Evolutionary conservation across 1,284 basidiomycete genomes (phyloP), one percentile per base, ranked within the genome.

Genomic region (Puccinia horiana): DNA sequence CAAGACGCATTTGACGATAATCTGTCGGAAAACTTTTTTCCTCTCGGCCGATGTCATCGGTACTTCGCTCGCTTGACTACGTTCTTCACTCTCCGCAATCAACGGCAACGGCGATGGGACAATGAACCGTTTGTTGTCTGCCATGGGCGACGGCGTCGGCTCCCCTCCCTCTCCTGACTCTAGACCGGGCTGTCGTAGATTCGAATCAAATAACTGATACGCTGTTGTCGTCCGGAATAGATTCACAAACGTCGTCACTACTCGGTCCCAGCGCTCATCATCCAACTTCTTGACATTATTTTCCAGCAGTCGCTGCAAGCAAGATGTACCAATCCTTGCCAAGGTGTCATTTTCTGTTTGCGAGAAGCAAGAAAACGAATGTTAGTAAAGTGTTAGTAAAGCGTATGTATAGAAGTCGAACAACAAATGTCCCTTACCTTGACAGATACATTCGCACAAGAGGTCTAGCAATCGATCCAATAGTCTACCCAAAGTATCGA

Each of bases 1-100:
- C 47, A 99, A 90, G 40, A 99, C 97, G 87, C 97, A 99, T 92
- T 99, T 99, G 85, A 99, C 95, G 84, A 99, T 99, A 87, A 99
- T 98, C 88, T 99, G 96, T 87, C 96, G 94, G 91, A 99, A 99
- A 77, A 95, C 92, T 52, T 93, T 91, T 32, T 95, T 92, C 82
- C 97, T 92, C 85, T 94, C 94, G 49, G 91, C 88, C 12, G 92
- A 90, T 37, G 83, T 83, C 23, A 84, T 83, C 44, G 81, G 58
- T 32, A 76, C 76, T 32, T 69, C 67, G 40, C 63, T 72, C 16
- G 67, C 37, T 26, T 78, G 8, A 37, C 82, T 82, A 44, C 29
- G 75, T 6, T 84, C 82, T 35, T 54, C 49, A 58, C 70, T 44
- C 78, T 52, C 58, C n/a, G 83, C 81, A 16, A 85, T 83, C 14